Percentiles rank a stretch among this genome's conserved stretches.
Evolutionary conservation across 768 basidiomycete species (phyloP).

Genomic region (Naganishia vaughanmartiniae): DNA sequence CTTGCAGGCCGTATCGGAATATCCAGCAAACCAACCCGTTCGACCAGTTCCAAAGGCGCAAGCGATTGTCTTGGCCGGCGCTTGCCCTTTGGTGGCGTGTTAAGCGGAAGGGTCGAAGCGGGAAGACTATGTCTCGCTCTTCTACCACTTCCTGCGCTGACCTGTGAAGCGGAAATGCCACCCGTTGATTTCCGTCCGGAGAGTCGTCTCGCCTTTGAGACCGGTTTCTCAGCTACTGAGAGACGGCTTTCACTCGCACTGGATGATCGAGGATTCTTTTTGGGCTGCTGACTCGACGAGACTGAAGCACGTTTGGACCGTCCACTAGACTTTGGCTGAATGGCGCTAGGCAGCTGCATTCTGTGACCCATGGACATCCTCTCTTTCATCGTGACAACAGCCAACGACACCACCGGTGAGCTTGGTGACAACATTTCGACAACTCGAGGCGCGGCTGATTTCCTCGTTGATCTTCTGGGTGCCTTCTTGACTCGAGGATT

Average conservation of each 20-base stretch:
- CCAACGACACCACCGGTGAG: conserved; percentile 9
- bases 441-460: neutral
- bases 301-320: conserved; percentile 5
- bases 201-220: neutral
- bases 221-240: neutral
- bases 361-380: neutral
- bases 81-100: neutral
- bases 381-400: neutral
- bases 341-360: neutral
- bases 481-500: conserved; percentile 9
- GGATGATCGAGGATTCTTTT: neutral
- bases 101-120: neutral
- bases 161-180: conserved; percentile 6
- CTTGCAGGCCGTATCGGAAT: conserved; percentile 16
- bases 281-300: neutral
- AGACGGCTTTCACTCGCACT: neutral
- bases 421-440: neutral
- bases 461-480: conserved; percentile 9
- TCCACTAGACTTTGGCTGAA: neutral
- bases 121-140: conserved; percentile 9
- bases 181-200: conserved; percentile 14
- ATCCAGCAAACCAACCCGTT: conserved; percentile 15
- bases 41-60: conserved; percentile 14
- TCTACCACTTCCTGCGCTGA: neutral
- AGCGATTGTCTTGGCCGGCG: conserved; percentile 18